Conservation (phyloP, 345 rosid genomes). For the Microcos paniculata region DNA sequence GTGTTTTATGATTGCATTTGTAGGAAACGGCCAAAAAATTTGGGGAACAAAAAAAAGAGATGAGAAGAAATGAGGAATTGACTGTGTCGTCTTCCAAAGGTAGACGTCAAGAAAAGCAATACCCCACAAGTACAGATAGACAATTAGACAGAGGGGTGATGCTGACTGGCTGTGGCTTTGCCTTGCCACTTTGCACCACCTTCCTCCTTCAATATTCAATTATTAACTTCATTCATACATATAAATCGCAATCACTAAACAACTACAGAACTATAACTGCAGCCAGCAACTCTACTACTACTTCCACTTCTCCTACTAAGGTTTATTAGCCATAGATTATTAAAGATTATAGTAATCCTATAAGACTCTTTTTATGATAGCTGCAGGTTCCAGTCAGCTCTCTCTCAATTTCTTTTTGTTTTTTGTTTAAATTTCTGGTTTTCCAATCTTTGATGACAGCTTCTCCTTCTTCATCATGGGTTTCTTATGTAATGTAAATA, state of each 20-base stretch:
- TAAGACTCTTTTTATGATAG: too few species aligned
- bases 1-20: too few species aligned
- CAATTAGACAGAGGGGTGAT: neutral
- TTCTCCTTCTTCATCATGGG: neutral
- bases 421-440: neutral
- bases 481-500: neutral
- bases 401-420: too few species aligned
- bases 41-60: neutral
- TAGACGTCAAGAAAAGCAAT: neutral
- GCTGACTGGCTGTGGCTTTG: neutral
- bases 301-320: too few species aligned
- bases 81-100: neutral
- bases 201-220: neutral
- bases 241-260: neutral
- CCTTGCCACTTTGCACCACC: too few species aligned
- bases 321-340: neutral
- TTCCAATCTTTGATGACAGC: neutral
- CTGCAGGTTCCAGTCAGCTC: too few species aligned
- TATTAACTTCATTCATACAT: too few species aligned
- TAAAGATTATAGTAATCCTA: neutral
- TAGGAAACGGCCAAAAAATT: too few species aligned
- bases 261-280: too few species aligned
- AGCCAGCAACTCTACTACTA: too few species aligned
- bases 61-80: neutral
- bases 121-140: neutral